Conservation (phyloP, 2,329 filamentous ascomycete species). For the Colletotrichum brevisporum region DNA sequence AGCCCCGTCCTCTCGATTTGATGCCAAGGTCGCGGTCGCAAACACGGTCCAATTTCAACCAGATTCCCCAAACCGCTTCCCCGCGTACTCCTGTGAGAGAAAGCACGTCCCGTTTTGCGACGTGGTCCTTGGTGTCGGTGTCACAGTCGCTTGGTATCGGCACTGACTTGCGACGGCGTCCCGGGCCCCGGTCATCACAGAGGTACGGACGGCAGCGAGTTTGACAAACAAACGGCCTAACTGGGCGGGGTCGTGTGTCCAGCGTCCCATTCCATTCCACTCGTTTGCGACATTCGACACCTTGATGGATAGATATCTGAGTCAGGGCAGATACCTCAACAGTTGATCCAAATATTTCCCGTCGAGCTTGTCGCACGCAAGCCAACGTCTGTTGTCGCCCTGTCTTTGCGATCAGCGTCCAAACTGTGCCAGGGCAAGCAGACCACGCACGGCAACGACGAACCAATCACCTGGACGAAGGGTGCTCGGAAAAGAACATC, state of each 20-base stretch:
- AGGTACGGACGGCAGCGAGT: conserved; percentile 1
- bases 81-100: not conserved
- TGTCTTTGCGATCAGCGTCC: conserved; percentile 2
- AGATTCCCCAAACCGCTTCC: conserved; percentile 7
- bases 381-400: not conserved
- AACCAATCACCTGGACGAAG: conserved; percentile 6
- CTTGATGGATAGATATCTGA: conserved; percentile 39
- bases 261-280: conserved; percentile 20
- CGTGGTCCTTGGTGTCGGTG: conserved; percentile 19
- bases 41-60: conserved; percentile 6
- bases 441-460: not conserved
- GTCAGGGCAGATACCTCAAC: conserved; percentile 28
- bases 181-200: not conserved
- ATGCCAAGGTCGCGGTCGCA: conserved; percentile 6
- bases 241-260: not conserved
- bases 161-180: conserved; percentile 2
- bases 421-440: conserved; percentile 22
- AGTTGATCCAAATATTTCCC: conserved; percentile 29
- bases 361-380: conserved; percentile 29
- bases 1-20: conserved; percentile 13
- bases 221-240: conserved; percentile 22
- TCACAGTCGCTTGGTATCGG: not conserved
- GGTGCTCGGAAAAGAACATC: not conserved
- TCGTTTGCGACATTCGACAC: conserved; percentile 29
- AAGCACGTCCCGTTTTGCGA: conserved; percentile 17